Conservation (phyloP, 768 basidiomycete genomes). For the Royoungia palumana region DNA sequence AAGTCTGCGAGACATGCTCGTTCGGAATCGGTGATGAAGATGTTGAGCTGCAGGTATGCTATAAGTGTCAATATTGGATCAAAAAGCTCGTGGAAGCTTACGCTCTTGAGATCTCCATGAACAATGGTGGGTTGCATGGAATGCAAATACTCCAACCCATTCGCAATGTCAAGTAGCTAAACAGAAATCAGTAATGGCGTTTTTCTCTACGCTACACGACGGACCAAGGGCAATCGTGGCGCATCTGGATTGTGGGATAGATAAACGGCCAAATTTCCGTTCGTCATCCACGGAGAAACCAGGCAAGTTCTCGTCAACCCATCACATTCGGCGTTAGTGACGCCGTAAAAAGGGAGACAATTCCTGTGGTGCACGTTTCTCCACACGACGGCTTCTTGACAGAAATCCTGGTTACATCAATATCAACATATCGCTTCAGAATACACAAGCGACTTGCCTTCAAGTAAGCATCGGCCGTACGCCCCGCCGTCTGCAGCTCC, state of each 20-base stretch:
- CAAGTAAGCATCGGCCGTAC: slow-evolving; percentile 21
- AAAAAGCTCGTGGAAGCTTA: slow-evolving; percentile 17
- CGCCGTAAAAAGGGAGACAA: slow-evolving; percentile 32
- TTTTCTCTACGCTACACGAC: slow-evolving; percentile 1
- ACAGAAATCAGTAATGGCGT: background rate
- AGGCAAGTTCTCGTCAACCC: slow-evolving; percentile 16
- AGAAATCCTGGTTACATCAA: slow-evolving; percentile 22
- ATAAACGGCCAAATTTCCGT: slow-evolving; percentile 32
- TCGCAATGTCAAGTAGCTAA: slow-evolving; percentile 38
- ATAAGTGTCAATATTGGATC: background rate
- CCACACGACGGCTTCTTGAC: slow-evolving; percentile 31
- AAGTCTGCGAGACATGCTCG: slow-evolving; percentile 34
- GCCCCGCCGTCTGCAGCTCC: slow-evolving; percentile 20
- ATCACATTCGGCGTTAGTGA: slow-evolving; percentile 10
- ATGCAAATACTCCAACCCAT: slow-evolving; percentile 39
- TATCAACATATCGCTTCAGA: background rate
- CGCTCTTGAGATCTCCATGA: slow-evolving; percentile 44
- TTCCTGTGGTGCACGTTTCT: slow-evolving; percentile 27
- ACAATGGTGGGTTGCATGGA: slow-evolving; percentile 36
- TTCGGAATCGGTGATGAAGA: slow-evolving; percentile 25
- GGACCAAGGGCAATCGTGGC: slow-evolving; percentile 34
- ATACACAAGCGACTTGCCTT: slow-evolving; percentile 19
- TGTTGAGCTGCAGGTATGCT: slow-evolving; percentile 20
- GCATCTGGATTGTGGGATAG: slow-evolving; percentile 24
- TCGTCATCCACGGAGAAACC: slow-evolving; percentile 27